These are phyloP conservation scores for Dendrothele bispora DNA, from an alignment of 768 basidiomycete species.

Conservation along the genomic window DNA sequence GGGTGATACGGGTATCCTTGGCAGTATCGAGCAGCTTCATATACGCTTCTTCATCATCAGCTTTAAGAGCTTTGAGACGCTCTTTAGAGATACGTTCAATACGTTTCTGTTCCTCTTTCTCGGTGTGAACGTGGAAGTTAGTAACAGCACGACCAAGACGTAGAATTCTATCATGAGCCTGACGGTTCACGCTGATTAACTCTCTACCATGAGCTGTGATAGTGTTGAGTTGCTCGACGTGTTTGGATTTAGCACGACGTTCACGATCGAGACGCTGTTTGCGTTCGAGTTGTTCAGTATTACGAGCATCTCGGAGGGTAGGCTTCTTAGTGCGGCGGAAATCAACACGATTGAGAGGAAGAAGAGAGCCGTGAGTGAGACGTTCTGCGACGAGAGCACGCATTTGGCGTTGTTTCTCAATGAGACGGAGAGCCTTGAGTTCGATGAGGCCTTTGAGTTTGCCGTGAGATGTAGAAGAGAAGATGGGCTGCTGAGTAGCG, in stretches of 20 bases:
- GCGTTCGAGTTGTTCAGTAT: constrained; percentile 86
- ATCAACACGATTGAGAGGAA: constrained; percentile 89
- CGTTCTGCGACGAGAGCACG: constrained; percentile 85
- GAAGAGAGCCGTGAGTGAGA: constrained; percentile 82
- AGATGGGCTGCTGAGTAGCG: constrained; percentile 16
- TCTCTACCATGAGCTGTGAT: constrained; percentile 85
- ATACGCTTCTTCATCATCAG: constrained; percentile 99
- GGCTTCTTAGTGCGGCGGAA: constrained; percentile 88
- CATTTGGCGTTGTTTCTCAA: constrained; percentile 89
- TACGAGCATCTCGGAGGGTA: constrained; percentile 83
- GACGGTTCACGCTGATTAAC: constrained; percentile 63
- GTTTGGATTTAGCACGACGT: constrained; percentile 92
- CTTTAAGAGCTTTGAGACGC: constrained; percentile 95
- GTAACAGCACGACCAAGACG: constrained; percentile 81
- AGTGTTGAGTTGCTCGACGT: constrained; percentile 87
- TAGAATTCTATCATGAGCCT: constrained; percentile 62
- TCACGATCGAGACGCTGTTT: constrained; percentile 92
- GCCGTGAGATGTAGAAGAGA: constrained; percentile 61
- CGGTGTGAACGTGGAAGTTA: constrained; percentile 84
- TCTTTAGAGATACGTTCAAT: constrained; percentile 96
- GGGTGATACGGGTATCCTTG: constrained; percentile 98
- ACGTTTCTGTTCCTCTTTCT: constrained; percentile 97
- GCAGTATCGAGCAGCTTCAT: constrained; percentile 98
- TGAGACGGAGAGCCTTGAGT: constrained; percentile 83
- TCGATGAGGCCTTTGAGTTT: constrained; percentile 92